Evolutionary conservation across 2,329 filamentous ascomycete genomes (phyloP).

Genomic region (Fonsecaea pedrosoi): DNA sequence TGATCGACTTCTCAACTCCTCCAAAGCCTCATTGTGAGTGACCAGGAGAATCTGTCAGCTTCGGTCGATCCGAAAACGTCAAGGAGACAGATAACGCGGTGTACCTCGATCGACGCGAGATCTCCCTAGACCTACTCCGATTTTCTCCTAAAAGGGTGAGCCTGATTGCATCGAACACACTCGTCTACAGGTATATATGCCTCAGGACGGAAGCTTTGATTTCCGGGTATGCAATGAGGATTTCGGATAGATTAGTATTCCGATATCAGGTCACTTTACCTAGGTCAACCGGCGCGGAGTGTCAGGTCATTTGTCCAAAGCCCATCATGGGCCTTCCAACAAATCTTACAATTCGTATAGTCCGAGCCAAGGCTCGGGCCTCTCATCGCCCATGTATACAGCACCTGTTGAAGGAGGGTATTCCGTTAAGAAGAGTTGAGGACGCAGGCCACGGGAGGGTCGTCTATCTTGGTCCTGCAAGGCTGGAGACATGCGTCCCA

Average conservation of each 20-base stretch:
- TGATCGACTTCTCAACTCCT: background rate
- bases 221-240: background rate
- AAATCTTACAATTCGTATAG: background rate
- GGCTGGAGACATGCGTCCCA: background rate
- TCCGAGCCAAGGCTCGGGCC: background rate
- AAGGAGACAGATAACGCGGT: background rate
- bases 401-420: background rate
- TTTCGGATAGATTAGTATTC: background rate
- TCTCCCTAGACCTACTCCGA: slow-evolving; percentile 9
- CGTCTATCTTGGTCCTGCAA: background rate
- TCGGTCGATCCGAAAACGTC: slow-evolving; percentile 18
- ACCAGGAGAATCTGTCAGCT: background rate
- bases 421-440: background rate
- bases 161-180: background rate
- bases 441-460: background rate
- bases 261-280: background rate
- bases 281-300: background rate
- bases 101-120: background rate
- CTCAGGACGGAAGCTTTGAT: background rate
- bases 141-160: slow-evolving; percentile 6
- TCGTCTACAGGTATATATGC: background rate
- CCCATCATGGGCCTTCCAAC: background rate
- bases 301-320: background rate
- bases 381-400: background rate
- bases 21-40: background rate